Evolutionary conservation across 257 asterid genomes (phyloP), one percentile per base, ranked within the genome.

Genomic region (Salvia splendens): DNA sequence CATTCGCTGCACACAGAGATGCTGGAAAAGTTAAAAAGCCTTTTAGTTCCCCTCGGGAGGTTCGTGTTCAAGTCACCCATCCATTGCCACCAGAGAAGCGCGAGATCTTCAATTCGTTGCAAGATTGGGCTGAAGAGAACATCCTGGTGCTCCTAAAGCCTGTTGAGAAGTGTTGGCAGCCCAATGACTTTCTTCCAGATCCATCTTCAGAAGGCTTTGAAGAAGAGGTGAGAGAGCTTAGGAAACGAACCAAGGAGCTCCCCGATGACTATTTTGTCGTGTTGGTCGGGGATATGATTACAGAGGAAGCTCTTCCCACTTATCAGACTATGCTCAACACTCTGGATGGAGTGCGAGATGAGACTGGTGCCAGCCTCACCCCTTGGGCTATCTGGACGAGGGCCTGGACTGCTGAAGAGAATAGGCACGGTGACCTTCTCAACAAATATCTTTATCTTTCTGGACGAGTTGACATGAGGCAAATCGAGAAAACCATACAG

Each of bases 321-420:
- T 83, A 83, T 54, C 88, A 83, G 68, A 83, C 88, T 17, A 83
- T 83, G 88, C 75, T 83, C 73, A 83, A 83, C 69, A 83, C 88
- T 6, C 71, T 83, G 4, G 88, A 83, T 55, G 78, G 74, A 1
- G 88, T 83, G 46, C 83, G 86, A 3, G 88, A 83, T 4, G 88
- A 80, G 73, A 83, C 88, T 0, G 88, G 88, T 24, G 88, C 88
- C 14, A 83, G 88, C 72, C 82, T 47, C 45, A 80, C 82, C 62
- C 83, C 88, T 48, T 83, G 88, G 88, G 88, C 88, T 48, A 67
- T 83, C 61, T 83, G 88, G 88, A 83, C 88, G 3, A 58, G 88
- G 72, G 88, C 88, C 1, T 83, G 88, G 88, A 83, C 88, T 6
- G 88, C 88, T 46, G 88, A 83, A 61, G 88, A 83, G 85, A 83